A percentile compares a stretch with the other conserved stretches of the same genome.
phyloP scores from a whole-genome alignment of 228 moss, liverwort and hornwort species.

The Sphagnum magellanicum region DNA sequence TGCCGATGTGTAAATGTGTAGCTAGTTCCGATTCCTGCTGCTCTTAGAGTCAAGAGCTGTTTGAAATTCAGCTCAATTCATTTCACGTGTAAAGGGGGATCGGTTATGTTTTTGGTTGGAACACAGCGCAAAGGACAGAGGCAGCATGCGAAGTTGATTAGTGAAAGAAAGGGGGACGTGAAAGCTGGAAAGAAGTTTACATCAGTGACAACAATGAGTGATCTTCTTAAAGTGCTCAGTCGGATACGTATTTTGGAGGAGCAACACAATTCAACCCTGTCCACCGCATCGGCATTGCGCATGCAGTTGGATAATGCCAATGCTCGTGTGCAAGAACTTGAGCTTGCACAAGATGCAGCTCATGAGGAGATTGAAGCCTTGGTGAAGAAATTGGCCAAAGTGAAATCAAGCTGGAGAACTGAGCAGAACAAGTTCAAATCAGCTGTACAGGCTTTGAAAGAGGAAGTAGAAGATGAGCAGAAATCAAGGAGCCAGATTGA shows the following conservation, averaged over 20 bases:
- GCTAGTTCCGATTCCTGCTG: not conserved
- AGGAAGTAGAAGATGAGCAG: constrained; percentile 88
- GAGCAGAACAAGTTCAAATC: constrained; percentile 73
- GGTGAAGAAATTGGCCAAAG: constrained; percentile 64
- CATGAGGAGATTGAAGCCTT: constrained; percentile 68
- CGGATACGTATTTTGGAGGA: constrained; percentile 72
- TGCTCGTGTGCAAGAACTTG: constrained; percentile 69
- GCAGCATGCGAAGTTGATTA: not conserved
- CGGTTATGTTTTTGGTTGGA: not conserved
- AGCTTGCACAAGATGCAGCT: constrained; percentile 58
- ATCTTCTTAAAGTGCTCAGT: constrained; percentile 67
- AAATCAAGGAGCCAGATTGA: constrained; percentile 73
- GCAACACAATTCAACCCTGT: constrained; percentile 52
- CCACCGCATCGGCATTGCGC: constrained; percentile 44
- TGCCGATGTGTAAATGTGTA: not conserved
- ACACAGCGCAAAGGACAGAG: not conserved
- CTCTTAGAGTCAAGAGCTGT: not conserved
- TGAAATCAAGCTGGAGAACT: constrained; percentile 52
- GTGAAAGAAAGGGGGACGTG: not conserved
- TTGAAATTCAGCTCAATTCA: not conserved
- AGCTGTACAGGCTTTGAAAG: constrained; percentile 57
- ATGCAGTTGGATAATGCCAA: constrained; percentile 67
- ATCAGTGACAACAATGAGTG: constrained; percentile 35
- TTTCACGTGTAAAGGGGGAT: not conserved
- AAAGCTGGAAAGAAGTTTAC: constrained; percentile 8